Evolutionary conservation across 768 basidiomycete species (phyloP), one percentile per base, ranked within the genome.

Genomic region (Lactifluus volemus): DNA sequence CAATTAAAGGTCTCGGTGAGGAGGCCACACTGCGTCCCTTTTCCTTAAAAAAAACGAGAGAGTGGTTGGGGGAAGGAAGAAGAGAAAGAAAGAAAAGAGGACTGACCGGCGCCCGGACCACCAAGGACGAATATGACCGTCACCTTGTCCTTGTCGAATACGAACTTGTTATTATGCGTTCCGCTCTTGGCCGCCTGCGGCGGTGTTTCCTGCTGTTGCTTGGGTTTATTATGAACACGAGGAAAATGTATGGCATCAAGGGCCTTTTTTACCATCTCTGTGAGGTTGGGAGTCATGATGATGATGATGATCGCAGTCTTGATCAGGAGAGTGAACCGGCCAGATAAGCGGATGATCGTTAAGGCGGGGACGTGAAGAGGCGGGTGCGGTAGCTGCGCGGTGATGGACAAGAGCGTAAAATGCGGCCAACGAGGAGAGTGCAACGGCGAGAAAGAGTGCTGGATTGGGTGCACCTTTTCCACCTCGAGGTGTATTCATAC

Each of bases 81-180:
- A 47, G 19, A 59, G 25, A 25, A 25, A 25, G 25, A 25, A 25
- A 25, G 25, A 25, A 25, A 25, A 1, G 25, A 9, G n/a, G 19
- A 53, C 72, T 66, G 64, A 87, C 95, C 95, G 68, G 94, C 94
- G 53, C 97, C 97, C 19, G 97, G 97, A 0, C 97, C 97, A 41
- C 97, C 97, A 14, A 99, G 85, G 29, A 98, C 95, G 69, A 90
- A 99, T 69, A 98, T 79, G 59, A 99, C 95, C 17, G 82, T 86
- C 68, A 98, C 87, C 64, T 90, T 86, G 50, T 71, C 70, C 36
- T 76, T 72, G 72, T 91, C 84, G 68, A 97, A 96, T 44, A 53
- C 57, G 19, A 65, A 60, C 14, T 50, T 52, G 17, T 47, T 54
- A 25, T 34, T 11, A 14, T 42, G 41, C 51, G 66, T 38, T 38